phyloP scores from a whole-genome alignment of 306 rosid species.

The Pueraria montana region DNA sequence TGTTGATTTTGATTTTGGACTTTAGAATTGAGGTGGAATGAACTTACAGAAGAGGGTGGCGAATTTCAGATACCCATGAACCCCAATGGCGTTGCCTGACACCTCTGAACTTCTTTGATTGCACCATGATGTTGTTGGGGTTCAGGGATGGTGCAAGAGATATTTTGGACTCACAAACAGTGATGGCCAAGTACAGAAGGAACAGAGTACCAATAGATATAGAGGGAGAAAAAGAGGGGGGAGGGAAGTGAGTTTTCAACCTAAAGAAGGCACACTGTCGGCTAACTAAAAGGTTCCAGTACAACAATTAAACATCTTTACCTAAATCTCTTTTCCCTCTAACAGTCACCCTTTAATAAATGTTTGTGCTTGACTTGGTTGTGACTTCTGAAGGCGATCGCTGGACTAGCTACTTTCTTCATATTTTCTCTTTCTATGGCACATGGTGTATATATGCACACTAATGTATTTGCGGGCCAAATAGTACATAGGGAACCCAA shows the following conservation, averaged over 20 bases:
- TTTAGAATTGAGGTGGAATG: not conserved
- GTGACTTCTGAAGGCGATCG: constrained; percentile 1
- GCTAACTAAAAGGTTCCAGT: constrained; percentile 42
- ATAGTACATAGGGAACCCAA: not conserved
- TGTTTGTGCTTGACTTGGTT: constrained; percentile 47
- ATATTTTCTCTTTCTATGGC: not conserved
- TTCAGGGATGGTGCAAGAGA: constrained; percentile 7
- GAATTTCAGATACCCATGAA: constrained; percentile 99
- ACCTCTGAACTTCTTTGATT: constrained; percentile 96
- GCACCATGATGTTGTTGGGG: constrained; percentile 68
- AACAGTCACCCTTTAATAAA: constrained; percentile 19
- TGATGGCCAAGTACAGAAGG: constrained; percentile 49
- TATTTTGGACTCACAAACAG: not conserved
- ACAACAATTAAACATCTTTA: constrained; percentile 42
- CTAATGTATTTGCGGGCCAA: not conserved
- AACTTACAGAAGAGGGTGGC: constrained; percentile 90
- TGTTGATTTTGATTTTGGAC: not conserved
- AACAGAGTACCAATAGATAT: constrained; percentile 37
- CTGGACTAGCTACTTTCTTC: constrained; percentile 10
- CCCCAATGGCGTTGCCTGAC: constrained; percentile 99
- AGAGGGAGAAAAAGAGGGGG: not conserved
- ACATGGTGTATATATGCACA: not conserved
- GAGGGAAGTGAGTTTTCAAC: not conserved
- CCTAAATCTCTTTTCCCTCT: constrained; percentile 47
- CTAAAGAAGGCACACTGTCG: constrained; percentile 47